These are phyloP conservation scores for Knufia fluminis DNA, from an alignment of 2,329 filamentous ascomycete genomes.

Conservation along the genomic window DNA sequence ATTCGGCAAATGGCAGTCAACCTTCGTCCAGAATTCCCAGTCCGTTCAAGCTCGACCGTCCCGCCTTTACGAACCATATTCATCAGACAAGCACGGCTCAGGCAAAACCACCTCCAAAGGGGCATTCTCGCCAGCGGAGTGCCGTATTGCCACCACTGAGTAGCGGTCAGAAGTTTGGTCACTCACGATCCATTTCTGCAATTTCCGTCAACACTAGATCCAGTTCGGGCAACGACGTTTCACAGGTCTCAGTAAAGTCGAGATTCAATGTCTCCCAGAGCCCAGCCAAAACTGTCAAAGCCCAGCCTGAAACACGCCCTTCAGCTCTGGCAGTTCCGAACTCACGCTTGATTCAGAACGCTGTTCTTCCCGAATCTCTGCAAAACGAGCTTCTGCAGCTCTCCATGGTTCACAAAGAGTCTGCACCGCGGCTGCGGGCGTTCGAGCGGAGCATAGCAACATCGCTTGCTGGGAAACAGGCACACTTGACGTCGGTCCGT, in stretches of 20 bases:
- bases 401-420: constrained; percentile 28
- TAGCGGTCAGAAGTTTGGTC: neutral
- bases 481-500: neutral
- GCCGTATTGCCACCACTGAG: neutral
- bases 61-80: neutral
- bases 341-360: neutral
- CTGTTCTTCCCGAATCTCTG: neutral
- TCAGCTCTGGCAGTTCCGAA: neutral
- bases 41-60: neutral
- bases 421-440: constrained; percentile 9
- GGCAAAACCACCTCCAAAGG: neutral
- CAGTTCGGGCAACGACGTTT: neutral
- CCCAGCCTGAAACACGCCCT: neutral
- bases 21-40: constrained; percentile 6
- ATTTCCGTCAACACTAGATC: neutral
- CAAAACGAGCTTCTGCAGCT: constrained; percentile 37
- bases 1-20: neutral
- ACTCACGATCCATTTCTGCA: constrained; percentile 1
- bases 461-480: neutral
- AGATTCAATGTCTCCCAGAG: neutral
- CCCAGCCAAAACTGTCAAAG: neutral
- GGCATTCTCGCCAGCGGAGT: constrained; percentile 6
- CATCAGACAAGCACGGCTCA: neutral
- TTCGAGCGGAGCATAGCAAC: constrained; percentile 28
- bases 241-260: neutral